Evolutionary conservation across 371 early-diverging fungal species (phyloP), one percentile per base, ranked within the genome.

Genomic region (Mortierella sp.): DNA sequence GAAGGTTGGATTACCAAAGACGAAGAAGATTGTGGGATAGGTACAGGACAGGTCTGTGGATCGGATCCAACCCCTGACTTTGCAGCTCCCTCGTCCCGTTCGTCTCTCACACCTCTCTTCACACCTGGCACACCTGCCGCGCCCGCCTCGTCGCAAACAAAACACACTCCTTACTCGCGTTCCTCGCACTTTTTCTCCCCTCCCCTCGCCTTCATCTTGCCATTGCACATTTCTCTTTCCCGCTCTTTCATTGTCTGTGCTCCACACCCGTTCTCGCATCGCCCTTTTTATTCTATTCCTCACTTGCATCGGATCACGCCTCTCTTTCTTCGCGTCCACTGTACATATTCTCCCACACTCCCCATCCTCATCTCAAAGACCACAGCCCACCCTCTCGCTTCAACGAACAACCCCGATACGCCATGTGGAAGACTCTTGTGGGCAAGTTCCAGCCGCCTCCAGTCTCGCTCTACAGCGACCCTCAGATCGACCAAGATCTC

Each of bases 391-490:
- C 44, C 21, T n/a, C 21, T n/a, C 5, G 44, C n/a, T 0, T 24
- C 29, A 34, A 43, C 21, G 45, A 54, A 39, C 24, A 47, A 6
- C 24, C 4, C 7, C 4, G 16, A 3, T 28, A 27, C 13, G 24
- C n/a, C 48, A 76, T 76, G 76, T 76, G 76, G 76, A 76, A 69
- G 62, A 68, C 69, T 31, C 69, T 76, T 46, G 76, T 76, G 4
- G 76, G 76, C 58, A 76, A 76, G 51, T 76, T 76, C 59, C 76
- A 76, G 59, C 76, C 76, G 1, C 58, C 68, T 40, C 76, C 76
- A 13, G 68, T 63, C 27, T 60, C 76, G 27, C 60, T 69, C 3
- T 61, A 65, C 49, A 53, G 40, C 47, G 74, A 67, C 63, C 39
- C 66, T 25, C 64, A 76, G 48, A 64, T 34, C 39, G 69, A 76